Percentiles rank a stretch among this genome's conserved stretches.
phyloP scores from a whole-genome alignment of 768 basidiomycete genomes.

The Boletus rubropictus region DNA sequence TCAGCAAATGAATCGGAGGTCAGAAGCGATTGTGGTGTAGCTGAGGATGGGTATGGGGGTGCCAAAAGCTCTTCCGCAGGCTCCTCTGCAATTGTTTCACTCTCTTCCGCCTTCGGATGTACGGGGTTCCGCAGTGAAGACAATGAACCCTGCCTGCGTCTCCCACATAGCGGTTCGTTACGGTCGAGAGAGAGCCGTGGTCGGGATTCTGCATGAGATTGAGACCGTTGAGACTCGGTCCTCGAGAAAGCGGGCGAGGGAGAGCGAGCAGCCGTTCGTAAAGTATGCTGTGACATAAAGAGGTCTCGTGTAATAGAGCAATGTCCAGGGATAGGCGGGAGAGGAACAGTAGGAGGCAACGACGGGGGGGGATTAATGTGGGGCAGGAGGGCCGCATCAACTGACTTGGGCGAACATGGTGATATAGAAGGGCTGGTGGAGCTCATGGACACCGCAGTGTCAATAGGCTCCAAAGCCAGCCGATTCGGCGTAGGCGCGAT shows the following conservation, averaged over 20 bases:
- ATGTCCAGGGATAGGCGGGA: conserved; percentile 63
- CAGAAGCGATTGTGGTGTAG: conserved; percentile 1
- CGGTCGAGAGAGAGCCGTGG: conserved; percentile 15
- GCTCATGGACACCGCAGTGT: conserved; percentile 1
- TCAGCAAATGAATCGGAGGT: conserved; percentile 6
- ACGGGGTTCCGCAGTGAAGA: conserved; percentile 26
- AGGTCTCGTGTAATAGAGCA: conserved; percentile 48
- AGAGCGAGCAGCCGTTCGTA: conserved; percentile 19
- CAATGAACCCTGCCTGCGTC: conserved; percentile 24
- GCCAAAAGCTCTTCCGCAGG: neutral
- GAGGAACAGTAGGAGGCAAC: conserved; percentile 49
- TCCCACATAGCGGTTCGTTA: conserved; percentile 10
- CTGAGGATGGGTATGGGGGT: neutral
- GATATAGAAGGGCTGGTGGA: conserved; percentile 1
- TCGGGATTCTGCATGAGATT: conserved; percentile 14
- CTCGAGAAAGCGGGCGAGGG: conserved; percentile 23
- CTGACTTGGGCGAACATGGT: conserved; percentile 14
- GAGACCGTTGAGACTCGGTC: conserved; percentile 14
- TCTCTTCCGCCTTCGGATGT: conserved; percentile 7
- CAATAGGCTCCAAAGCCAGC: conserved; percentile 5
- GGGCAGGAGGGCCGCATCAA: conserved; percentile 2
- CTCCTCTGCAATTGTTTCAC: conserved; percentile 18
- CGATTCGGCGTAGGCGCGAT: conserved; percentile 8
- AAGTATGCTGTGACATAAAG: conserved; percentile 37
- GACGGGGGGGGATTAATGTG: conserved; percentile 50